Percentiles rank a stretch among this genome's conserved stretches.
Evolutionary conservation across 768 basidiomycete species (phyloP).

Genomic region (Agaricus blazei): DNA sequence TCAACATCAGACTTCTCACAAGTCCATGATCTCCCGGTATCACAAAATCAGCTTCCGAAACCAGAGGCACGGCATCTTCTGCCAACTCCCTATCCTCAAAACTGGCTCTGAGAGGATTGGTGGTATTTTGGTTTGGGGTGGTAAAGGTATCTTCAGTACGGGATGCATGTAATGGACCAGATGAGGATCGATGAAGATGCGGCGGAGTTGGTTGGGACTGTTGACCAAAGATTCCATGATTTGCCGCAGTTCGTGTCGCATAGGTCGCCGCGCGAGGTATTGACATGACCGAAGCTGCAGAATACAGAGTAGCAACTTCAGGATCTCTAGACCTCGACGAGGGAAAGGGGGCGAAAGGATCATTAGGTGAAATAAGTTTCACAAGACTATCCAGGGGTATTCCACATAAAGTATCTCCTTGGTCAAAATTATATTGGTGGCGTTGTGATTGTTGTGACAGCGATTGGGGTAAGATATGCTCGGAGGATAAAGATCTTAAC

Average conservation of each 20-base stretch:
- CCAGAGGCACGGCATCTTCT: conserved; percentile 62
- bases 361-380: conserved; percentile 62
- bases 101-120: conserved; percentile 31
- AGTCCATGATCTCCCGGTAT: conserved; percentile 78
- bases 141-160: conserved; percentile 32
- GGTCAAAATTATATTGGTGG: conserved; percentile 1
- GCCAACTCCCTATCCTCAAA: conserved; percentile 78
- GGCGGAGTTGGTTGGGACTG: background rate
- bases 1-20: conserved; percentile 76
- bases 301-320: conserved; percentile 82
- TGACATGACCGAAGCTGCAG: conserved; percentile 77
- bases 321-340: conserved; percentile 50
- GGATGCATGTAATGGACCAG: conserved; percentile 24
- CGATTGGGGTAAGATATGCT: conserved; percentile 10
- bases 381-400: conserved; percentile 72
- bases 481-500: conserved; percentile 29
- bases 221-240: background rate
- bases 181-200: background rate
- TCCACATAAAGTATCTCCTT: conserved; percentile 38
- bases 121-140: conserved; percentile 29
- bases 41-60: conserved; percentile 55
- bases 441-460: background rate
- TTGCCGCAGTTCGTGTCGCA: conserved; percentile 15
- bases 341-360: conserved; percentile 44
- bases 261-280: conserved; percentile 30